Evolutionary conservation across 345 rosid species (phyloP).

Genomic region (Combretum micranthum): DNA sequence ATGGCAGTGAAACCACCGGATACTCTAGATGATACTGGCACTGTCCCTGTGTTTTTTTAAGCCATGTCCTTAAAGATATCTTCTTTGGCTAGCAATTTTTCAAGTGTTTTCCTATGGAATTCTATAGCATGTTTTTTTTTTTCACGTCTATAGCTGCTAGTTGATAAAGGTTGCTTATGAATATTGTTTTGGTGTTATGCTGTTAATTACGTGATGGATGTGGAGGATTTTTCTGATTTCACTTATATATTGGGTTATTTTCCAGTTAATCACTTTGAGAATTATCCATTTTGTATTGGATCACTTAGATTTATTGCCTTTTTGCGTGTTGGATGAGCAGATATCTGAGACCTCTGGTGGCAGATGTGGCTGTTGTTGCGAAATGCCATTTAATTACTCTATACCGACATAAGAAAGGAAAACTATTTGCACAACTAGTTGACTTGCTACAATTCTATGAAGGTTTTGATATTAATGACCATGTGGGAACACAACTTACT

Average conservation of each 20-base stretch:
- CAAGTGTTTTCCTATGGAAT: too few species aligned
- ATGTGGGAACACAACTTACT: constrained; percentile 81
- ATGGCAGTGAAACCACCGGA: too few species aligned
- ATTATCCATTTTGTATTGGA: background rate
- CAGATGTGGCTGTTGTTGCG: constrained; percentile 89
- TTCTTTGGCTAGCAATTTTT: too few species aligned
- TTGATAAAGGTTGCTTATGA: too few species aligned
- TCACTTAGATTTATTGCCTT: background rate
- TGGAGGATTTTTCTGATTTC: background rate
- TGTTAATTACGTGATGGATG: too few species aligned
- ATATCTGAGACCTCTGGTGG: constrained; percentile 94
- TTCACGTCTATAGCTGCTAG: too few species aligned
- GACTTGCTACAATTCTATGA: constrained; percentile 95
- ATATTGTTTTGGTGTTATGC: too few species aligned
- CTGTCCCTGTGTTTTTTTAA: too few species aligned
- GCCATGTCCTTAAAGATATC: too few species aligned
- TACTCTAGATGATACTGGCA: too few species aligned
- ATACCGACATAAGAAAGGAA: constrained; percentile 80
- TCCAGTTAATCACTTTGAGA: background rate
- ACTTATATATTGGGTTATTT: background rate
- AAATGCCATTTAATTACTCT: constrained; percentile 90
- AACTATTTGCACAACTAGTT: constrained; percentile 88
- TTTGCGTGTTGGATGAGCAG: constrained; percentile 25
- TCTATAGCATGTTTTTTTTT: too few species aligned
- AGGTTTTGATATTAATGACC: constrained; percentile 97